These are phyloP conservation scores for Cladobotryum protrusum DNA, from an alignment of 2,329 filamentous ascomycete species.

Conservation along the genomic window DNA sequence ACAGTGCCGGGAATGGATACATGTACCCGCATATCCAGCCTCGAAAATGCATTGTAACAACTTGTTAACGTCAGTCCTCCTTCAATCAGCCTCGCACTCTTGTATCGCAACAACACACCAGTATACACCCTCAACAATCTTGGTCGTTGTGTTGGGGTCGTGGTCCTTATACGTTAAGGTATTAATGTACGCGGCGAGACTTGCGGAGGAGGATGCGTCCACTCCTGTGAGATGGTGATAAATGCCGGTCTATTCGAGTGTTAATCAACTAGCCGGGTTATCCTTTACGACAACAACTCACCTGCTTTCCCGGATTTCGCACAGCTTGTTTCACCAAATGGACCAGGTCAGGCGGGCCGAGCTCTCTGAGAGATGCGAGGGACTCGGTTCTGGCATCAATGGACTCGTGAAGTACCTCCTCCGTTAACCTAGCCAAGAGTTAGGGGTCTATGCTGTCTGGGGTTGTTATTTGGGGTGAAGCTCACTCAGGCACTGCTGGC, in stretches of 20 bases:
- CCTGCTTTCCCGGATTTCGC: constrained; percentile 52
- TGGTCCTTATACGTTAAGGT: constrained; percentile 87
- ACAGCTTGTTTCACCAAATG: constrained; percentile 77
- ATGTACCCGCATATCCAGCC: constrained; percentile 96
- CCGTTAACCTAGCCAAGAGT: constrained; percentile 64
- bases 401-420: constrained; percentile 86
- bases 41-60: constrained; percentile 99
- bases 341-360: constrained; percentile 91
- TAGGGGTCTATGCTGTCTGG: constrained; percentile 13
- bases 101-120: constrained; percentile 54
- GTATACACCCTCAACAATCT: constrained; percentile 90
- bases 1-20: constrained; percentile 95
- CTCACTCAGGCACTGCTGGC: constrained; percentile 71
- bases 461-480: constrained; percentile 7
- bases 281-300: constrained; percentile 20
- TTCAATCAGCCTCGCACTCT: constrained; percentile 7
- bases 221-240: constrained; percentile 98
- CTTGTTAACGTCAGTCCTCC: constrained; percentile 24
- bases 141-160: constrained; percentile 63
- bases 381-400: constrained; percentile 90
- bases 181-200: constrained; percentile 96
- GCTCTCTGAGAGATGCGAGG: constrained; percentile 76
- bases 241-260: constrained; percentile 62
- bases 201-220: constrained; percentile 95
- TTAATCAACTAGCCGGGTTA: constrained; percentile 15